These are phyloP conservation scores for Microbotryomycetes sp. DNA, from an alignment of 1,284 basidiomycete species.

Conservation along the genomic window DNA sequence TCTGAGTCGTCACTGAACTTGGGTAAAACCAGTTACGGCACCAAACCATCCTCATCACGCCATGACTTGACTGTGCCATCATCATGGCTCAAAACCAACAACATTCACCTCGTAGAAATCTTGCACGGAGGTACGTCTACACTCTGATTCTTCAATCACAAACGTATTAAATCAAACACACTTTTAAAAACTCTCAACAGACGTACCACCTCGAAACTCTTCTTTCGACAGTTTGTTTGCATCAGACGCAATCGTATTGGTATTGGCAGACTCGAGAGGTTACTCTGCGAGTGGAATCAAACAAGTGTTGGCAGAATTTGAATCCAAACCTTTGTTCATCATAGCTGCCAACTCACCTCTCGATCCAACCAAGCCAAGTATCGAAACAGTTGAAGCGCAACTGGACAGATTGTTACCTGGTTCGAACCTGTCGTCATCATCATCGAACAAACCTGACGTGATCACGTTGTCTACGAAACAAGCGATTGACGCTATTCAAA, in stretches of 20 bases:
- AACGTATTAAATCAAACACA: too few relatives aligned
- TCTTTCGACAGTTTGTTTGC: constrained; percentile 23
- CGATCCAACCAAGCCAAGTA: constrained; percentile 1
- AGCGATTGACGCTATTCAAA: constrained; percentile 17
- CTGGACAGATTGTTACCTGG: background rate
- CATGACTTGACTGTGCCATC: constrained; percentile 10
- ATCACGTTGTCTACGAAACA: constrained; percentile 18
- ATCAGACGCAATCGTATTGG: constrained; percentile 27
- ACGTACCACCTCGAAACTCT: constrained; percentile 16
- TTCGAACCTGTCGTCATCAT: too few relatives aligned
- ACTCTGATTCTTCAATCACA: too few relatives aligned
- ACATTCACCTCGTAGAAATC: constrained; percentile 21
- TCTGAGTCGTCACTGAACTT: background rate
- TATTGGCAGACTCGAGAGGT: constrained; percentile 17
- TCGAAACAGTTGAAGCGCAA: background rate
- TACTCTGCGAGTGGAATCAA: constrained; percentile 6
- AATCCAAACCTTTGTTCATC: constrained; percentile 23
- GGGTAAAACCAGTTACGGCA: constrained; percentile 10
- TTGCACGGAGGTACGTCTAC: constrained; percentile 18
- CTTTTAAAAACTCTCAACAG: background rate
- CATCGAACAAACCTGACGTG: background rate
- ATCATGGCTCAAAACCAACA: constrained; percentile 19
- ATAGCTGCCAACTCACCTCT: constrained; percentile 21
- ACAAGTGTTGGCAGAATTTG: constrained; percentile 16
- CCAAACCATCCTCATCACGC: background rate